Conservation (phyloP, 179 eudicot species). For the Gypsophila paniculata region DNA sequence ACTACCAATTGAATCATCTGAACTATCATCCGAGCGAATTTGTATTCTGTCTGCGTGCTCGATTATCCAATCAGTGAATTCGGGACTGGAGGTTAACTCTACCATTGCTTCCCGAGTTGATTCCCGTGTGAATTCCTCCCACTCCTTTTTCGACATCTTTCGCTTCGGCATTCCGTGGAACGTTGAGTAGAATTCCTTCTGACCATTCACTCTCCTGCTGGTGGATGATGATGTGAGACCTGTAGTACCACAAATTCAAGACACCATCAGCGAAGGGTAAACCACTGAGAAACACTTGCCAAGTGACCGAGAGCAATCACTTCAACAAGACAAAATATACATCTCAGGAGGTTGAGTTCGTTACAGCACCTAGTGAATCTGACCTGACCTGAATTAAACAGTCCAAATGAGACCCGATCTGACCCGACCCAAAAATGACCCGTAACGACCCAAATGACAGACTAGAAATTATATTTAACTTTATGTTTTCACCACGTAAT, state of each 20-base stretch:
- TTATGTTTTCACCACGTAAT: too few relatives aligned
- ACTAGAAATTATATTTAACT: too few relatives aligned
- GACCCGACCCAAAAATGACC: too few relatives aligned
- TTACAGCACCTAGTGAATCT: too few relatives aligned
- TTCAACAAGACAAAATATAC: too few relatives aligned
- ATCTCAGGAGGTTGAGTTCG: too few relatives aligned
- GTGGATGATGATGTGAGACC: slow-evolving; percentile 42
- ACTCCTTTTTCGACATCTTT: slow-evolving; percentile 67
- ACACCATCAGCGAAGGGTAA: neutral
- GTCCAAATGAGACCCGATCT: too few relatives aligned
- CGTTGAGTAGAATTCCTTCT: slow-evolving; percentile 58
- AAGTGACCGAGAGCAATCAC: neutral
- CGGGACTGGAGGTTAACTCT: slow-evolving; percentile 62
- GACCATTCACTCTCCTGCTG: slow-evolving; percentile 16
- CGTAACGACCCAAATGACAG: too few relatives aligned
- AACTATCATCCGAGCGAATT: slow-evolving; percentile 43
- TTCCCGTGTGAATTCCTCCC: slow-evolving; percentile 66
- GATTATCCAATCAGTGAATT: slow-evolving; percentile 77
- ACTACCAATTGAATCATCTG: slow-evolving; percentile 57
- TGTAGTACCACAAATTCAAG: slow-evolving; percentile 23
- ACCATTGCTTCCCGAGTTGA: slow-evolving; percentile 65
- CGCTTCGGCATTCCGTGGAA: slow-evolving; percentile 61
- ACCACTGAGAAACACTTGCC: neutral
- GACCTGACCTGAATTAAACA: too few relatives aligned
- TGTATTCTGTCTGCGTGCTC: slow-evolving; percentile 63